Base-by-base conservation (phyloP, 2,329 filamentous ascomycete species). In the Pseudogymnoascus sp. region DNA sequence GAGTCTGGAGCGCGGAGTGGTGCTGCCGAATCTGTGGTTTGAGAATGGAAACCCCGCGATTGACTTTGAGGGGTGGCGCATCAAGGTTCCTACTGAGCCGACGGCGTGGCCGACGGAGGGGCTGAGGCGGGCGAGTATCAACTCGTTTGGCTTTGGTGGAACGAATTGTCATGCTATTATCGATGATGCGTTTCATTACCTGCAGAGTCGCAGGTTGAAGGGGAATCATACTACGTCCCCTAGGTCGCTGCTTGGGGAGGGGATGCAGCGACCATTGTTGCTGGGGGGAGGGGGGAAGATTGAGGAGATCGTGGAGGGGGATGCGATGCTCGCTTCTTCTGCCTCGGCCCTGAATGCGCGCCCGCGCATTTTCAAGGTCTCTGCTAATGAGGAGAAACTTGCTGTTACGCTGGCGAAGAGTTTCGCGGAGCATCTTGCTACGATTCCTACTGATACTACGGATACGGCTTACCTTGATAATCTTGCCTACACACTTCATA, bases 161-260 rank as follows among this genome's bases (percentile, higher is more conserved):
- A 77, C 78, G n/a, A 80, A 80, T 65, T 76, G 76, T 2, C 78
- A 80, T 67, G 73, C 73, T 3, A 73, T 80, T 31, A 6, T 34
- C 11, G 42, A 36, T 31, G 42, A 60, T 54, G 65, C 11, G 69
- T 60, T 68, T 11, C 63, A 65, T 16, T 66, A 45, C 21, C 11
- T 67, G 4, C 64, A 14, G 18, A 45, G 40, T 45, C 8, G 40
- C 3, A 18, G 40, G 18, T 23, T 45, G 40, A 68, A 40, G 66
- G 70, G 11, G 39, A 70, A 11, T 68, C 67, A 11, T 71, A 69
- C 59, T 68, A 64, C 54, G 71, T 70, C 63, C 64, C 10, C 18
- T 0, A 3, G 10, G 40, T 16, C 40, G 40, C 4, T 45, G 40
- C 16, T 67, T 54, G 40, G 18, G 18, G 18, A 23, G 18, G 40